Conservation (phyloP, 148 eudicot species). For the Amaranthus palmeri region DNA sequence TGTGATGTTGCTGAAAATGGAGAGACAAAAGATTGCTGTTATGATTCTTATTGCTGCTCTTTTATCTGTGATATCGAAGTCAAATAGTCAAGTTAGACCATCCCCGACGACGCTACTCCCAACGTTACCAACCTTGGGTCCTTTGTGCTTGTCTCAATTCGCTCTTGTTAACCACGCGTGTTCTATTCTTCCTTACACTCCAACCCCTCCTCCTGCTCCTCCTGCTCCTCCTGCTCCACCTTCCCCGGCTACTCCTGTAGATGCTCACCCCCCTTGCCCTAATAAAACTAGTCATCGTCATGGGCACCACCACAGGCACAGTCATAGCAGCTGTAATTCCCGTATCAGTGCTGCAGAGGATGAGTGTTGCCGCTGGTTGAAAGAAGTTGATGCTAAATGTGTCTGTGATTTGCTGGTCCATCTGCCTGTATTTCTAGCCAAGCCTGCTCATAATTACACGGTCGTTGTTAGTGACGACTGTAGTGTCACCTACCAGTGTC, state of each 20-base stretch:
- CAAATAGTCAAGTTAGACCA: conserved; percentile 26
- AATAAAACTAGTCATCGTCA: conserved; percentile 23
- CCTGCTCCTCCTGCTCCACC: conserved; percentile 23
- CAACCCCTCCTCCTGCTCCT: conserved; percentile 37
- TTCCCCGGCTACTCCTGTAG: conserved; percentile 1
- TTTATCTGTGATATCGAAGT: conserved; percentile 27
- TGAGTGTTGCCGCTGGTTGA: conserved; percentile 75
- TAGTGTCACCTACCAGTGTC: conserved; percentile 45
- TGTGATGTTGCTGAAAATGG: conserved; percentile 29
- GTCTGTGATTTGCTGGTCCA: conserved; percentile 58
- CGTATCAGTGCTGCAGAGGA: conserved; percentile 21
- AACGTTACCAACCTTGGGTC: conserved; percentile 33
- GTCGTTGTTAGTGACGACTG: conserved; percentile 44
- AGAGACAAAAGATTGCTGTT: conserved; percentile 15
- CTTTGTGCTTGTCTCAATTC: conserved; percentile 55
- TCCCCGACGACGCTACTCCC: conserved; percentile 19
- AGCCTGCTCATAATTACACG: conserved; percentile 50
- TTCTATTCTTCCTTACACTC: conserved; percentile 38
- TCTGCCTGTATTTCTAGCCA: conserved; percentile 56
- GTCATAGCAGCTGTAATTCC: conserved; percentile 16
- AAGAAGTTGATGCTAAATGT: conserved; percentile 49
- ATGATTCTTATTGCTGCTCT: conserved; percentile 23
- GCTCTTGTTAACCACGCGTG: conserved; percentile 79
- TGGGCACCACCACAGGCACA: conserved; percentile 30
- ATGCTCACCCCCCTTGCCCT: conserved; percentile 18